Base-by-base conservation (phyloP, 2,329 filamentous ascomycete species). In the Cercospora sp. region DNA sequence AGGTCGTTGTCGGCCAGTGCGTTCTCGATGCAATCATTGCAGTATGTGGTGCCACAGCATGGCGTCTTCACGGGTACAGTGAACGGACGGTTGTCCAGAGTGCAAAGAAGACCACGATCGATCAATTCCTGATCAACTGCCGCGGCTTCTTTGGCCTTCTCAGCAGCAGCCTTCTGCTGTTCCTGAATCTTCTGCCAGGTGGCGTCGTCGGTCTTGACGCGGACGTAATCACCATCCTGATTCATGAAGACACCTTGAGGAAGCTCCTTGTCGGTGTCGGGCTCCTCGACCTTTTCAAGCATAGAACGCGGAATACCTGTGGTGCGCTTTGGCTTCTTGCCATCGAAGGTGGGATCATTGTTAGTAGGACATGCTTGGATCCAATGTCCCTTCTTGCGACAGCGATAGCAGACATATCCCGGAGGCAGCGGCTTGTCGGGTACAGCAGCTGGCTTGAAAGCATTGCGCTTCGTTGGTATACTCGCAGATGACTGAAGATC, bases 21-120 rank as follows among this genome's bases (percentile, higher is more conserved):
- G 88, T 97, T 97, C 80, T 95, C 96, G 83, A 99, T 97, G 90
- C 95, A 99, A 80, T 97, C 93, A 88, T 95, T 95, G 87, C 95
- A 99, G 86, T 97, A 99, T 79, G 94, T 97, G 87, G 91, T 96
- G 84, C 91, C 88, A 86, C 95, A 99, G 88, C 95, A 99, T 74
- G 95, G 94, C 78, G 95, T 98, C 88, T 97, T 97, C 87, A 96
- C 95, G 87, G 95, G 94, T 81, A 97, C 93, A 89, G 96, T 90
- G 84, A 98, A 97, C 87, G 97, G 90, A 82, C 92, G 94, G 83
- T 96, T 96, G 89, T 98, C 95, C 86, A 98, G 91, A 73, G 93
- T 87, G 85, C 95, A 99, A 81, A 95, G 91, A 78, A 99, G 85
- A 73, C 94, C 94, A 76, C 88, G 90, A 80, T 95, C 91, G 82